A percentile compares a stretch with the other conserved stretches of the same genome.
Conservation (phyloP, 1,284 basidiomycete genomes). For the Phellopilus nigrolimitatus region DNA sequence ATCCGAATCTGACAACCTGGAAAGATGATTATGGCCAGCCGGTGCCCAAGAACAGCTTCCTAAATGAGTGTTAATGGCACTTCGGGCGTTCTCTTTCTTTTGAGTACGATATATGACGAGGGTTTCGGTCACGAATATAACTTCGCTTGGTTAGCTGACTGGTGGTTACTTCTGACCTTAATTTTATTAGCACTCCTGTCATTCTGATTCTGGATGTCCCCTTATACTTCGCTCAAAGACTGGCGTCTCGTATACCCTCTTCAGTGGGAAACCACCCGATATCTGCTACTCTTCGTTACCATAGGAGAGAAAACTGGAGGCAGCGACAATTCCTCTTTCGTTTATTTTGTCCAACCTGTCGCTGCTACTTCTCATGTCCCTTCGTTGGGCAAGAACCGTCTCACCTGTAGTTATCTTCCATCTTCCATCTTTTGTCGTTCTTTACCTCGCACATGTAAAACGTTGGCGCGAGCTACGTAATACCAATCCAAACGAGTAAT, state of each 20-base stretch:
- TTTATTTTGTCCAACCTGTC: neutral
- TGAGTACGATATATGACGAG: too few relatives aligned
- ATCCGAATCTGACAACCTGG: conserved; percentile 37
- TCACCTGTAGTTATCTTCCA: too few relatives aligned
- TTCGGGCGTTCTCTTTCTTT: too few relatives aligned
- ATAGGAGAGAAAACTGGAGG: neutral
- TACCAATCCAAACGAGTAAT: neutral
- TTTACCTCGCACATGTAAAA: neutral
- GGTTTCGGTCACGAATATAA: too few relatives aligned
- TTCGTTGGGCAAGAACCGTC: too few relatives aligned
- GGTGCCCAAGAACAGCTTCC: conserved; percentile 54
- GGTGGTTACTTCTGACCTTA: too few relatives aligned
- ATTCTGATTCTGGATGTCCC: too few relatives aligned
- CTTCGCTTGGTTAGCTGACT: too few relatives aligned
- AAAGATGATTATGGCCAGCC: conserved; percentile 49
- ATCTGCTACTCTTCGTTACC: neutral
- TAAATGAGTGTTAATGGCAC: conserved; percentile 44
- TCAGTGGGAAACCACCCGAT: neutral
- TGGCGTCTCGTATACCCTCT: conserved; percentile 10
- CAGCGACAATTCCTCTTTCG: neutral
- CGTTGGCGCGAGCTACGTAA: neutral
- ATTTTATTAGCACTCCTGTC: too few relatives aligned
- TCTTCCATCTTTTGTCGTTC: neutral
- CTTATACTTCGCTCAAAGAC: too few relatives aligned
- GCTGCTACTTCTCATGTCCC: neutral